Base-by-base conservation (phyloP, 1,139 yeast genomes). In the Saccharomyces hybrid region DNA sequence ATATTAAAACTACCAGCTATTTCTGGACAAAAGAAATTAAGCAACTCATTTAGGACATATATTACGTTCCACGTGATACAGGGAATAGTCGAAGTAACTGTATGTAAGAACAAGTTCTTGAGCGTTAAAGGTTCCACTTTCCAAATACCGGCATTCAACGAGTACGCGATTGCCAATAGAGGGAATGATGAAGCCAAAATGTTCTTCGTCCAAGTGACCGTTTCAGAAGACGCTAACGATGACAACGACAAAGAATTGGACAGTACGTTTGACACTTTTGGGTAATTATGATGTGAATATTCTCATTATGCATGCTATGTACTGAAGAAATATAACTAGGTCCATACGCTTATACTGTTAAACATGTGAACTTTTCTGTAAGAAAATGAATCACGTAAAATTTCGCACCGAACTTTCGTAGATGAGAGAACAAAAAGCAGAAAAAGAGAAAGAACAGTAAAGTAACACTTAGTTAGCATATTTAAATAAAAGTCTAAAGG, bases 51-150 rank as follows among this genome's bases (percentile, higher is more conserved):
- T 42, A 83, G 83, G 53, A 83, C 88, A 5, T 79, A 84, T 57
- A 85, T 85, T 62, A 81, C 85, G 34, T 90, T 89, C 66, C 86
- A 83, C 66, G 89, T 90, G 38, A 77, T 85, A 9, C 73, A 76
- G 47, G 98, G 98, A 0, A 65, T 78, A 2, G 69, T 88, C 13
- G 88, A 88, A 63, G 91, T 88, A 2, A 79, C 81, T 1, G 63
- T 91, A 7, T 80, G 83, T 47, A 81, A 80, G 7, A 76, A 76
- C 28, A 76, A 73, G 25, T 88, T 91, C 64, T 73, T 82, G 5
- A 86, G 85, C 7, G 77, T 81, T 0, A 74, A 78, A 57, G 96
- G 96, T 1, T 87, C 96, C 55, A 80, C 93, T 1, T 84, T 90
- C 63, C 88, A 86, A 61, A 78, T 90, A 2, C 97, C 97, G 0